Evolutionary conservation across 2,329 filamentous ascomycete genomes (phyloP), one percentile per base, ranked within the genome.

Genomic region (Simplicillium aogashimaense): DNA sequence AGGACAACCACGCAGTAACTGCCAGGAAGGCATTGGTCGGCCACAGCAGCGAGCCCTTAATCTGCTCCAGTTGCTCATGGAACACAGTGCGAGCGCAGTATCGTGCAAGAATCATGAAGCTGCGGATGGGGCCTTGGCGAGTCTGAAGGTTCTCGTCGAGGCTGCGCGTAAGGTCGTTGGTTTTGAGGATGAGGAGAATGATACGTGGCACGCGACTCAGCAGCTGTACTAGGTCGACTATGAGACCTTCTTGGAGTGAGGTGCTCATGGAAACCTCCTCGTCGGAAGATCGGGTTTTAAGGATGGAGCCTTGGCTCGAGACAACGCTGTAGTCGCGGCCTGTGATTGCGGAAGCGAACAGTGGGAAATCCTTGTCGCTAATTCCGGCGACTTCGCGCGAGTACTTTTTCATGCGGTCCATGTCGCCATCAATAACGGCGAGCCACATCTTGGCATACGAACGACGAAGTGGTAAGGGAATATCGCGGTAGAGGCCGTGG

Each of bases 401-500:
- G 58, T 95, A 94, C 52, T 81, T 79, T 49, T 87, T 83, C 92
- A 98, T 98, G 15, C 72, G 70, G 3, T 72, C 63, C 63, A 95
- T 82, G 54, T 98, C 86, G 1, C 84, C 83, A 50, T 97, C 86
- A 39, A 98, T 83, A 17, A 98, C 86, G 5, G 92, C 89, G 10
- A 98, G 78, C 92, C 92, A 98, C 58, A 98, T 83, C 61, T 95
- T 94, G 39, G 92, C 92, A 53, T 98, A 98, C 14, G 83, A 86
- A 17, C 88, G 78, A 39, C 88, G 81, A 20, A 95, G 64, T 2
- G 77, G 65, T 42, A 79, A 68, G 0, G 89, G 86, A 39, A 97
- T 97, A 50, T 94, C 86, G 43, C 94, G 84, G 63, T 98, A 98
- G 3, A 98, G 72, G 3, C 92, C 94, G 59, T 98, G 92, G 56